Base-by-base conservation (phyloP, 352 stramenopile genomes). In the Phytophthora hybrid region DNA sequence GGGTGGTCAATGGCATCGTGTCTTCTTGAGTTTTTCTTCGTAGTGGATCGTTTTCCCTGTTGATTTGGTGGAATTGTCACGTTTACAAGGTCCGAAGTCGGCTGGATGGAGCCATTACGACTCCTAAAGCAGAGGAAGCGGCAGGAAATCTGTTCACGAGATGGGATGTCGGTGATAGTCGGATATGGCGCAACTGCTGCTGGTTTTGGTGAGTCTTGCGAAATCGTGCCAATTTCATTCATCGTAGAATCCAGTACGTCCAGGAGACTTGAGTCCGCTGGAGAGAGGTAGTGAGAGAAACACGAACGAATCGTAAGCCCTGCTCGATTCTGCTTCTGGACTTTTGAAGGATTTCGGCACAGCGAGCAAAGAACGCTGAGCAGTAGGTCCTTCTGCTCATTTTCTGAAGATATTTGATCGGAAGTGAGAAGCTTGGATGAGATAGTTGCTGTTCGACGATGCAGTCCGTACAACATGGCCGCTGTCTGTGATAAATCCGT, bases 401-500 rank as follows among this genome's bases (percentile, higher is more conserved):
- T 49, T 4, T 21, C 39, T 39, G 63, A 19, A 13, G 53, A 18
- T 5, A 13, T 21, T 23, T 61, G 44, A 29, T 8, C 16, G 44
- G 26, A 26, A 5, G 34, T 44, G 14, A 32, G 39, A 41, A 68
- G 41, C 3, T 23, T 41, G 5, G 59, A 46, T 34, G 47, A 29
- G 41, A 66, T 59, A 5, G 9, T 7, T 7, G 14, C 11, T 16
- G 56, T 61, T 46, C 39, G 32, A 49, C 52, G 41, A n/a, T 69
- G 52, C 1, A 73, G 18, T 31, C 66, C 52, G 13, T 69, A 69
- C 6, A 73, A 3, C 66, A 73, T 69, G 4, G 47, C 47, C 4
- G 63, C 6, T 1, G 60, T 74, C 26, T 74, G 64, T 3, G 52
- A 54, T 3, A 73, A 31, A 51, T 76, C 51, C 13, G 54, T 66